Evolutionary conservation across 1,284 basidiomycete genomes (phyloP).

Genomic region (Cryptococcus deneoformans): DNA sequence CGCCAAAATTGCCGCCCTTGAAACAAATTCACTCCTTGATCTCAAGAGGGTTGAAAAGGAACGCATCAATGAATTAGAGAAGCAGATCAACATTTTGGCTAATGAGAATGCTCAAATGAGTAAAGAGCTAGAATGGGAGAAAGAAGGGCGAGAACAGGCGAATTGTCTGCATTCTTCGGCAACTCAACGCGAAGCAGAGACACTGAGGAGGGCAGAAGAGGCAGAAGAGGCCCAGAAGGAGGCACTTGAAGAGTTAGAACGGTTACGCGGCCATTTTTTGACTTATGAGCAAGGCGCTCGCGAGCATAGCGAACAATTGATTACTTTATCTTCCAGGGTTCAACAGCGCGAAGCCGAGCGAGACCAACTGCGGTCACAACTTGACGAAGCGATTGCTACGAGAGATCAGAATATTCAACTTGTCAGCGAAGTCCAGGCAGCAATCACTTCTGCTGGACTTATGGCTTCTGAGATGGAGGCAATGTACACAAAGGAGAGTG

Average conservation of each 20-base stretch:
- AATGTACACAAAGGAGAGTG: slow-evolving; percentile 65
- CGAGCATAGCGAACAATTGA: slow-evolving; percentile 73
- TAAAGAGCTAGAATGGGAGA: slow-evolving; percentile 66
- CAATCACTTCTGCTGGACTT: slow-evolving; percentile 69
- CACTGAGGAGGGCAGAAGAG: slow-evolving; percentile 73
- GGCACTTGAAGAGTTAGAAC: slow-evolving; percentile 65
- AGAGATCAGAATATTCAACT: slow-evolving; percentile 81
- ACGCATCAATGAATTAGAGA: slow-evolving; percentile 75
- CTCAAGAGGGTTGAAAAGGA: slow-evolving; percentile 72
- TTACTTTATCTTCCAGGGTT: slow-evolving; percentile 69
- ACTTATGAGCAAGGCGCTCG: slow-evolving; percentile 66
- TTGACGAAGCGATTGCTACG: slow-evolving; percentile 66
- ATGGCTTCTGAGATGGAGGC: slow-evolving; percentile 69
- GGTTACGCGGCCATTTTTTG: slow-evolving; percentile 66
- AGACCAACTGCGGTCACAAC: slow-evolving; percentile 61
- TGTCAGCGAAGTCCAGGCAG: slow-evolving; percentile 77
- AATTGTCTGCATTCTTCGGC: slow-evolving; percentile 70
- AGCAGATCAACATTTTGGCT: slow-evolving; percentile 65
- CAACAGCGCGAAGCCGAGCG: slow-evolving; percentile 80
- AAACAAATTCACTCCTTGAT: slow-evolving; percentile 66
- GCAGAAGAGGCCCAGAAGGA: slow-evolving; percentile 77
- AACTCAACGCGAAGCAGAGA: slow-evolving; percentile 75
- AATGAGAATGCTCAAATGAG: slow-evolving; percentile 60
- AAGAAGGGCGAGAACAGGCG: slow-evolving; percentile 69
- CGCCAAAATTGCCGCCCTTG: slow-evolving; percentile 84